These are phyloP conservation scores for Brassica rapa DNA, from an alignment of 345 rosid genomes.

Conservation along the genomic window DNA sequence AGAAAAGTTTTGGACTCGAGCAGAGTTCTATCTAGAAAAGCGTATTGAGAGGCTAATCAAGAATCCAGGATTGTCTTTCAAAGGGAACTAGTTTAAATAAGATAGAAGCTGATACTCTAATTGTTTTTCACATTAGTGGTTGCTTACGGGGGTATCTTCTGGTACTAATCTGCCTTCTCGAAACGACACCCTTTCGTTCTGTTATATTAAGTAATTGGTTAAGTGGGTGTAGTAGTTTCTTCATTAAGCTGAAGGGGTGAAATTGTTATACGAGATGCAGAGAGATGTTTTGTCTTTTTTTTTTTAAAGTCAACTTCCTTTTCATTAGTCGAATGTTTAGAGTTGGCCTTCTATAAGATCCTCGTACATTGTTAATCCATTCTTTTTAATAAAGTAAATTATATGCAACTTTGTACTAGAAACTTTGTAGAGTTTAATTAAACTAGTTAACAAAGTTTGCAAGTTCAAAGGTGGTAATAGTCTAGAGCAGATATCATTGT, in stretches of 20 bases:
- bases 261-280: not conserved
- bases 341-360: constrained; percentile 17
- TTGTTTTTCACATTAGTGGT: not conserved
- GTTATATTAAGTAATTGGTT: not conserved
- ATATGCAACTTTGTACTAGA: not conserved
- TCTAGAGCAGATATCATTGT: not conserved
- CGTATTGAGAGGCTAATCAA: not conserved
- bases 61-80: not conserved
- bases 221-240: constrained; percentile 4
- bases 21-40: not conserved
- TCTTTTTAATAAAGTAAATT: not conserved
- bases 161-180: not conserved
- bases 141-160: not conserved
- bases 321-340: not conserved
- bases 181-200: not conserved
- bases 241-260: constrained; percentile 8
- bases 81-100: not conserved
- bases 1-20: not conserved
- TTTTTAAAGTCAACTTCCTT: not conserved
- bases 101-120: not conserved
- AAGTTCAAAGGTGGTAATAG: not conserved
- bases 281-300: not conserved
- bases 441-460: not conserved
- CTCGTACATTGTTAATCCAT: not conserved
- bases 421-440: not conserved